Evolutionary conservation across 140 eudicot species (phyloP), one percentile per base, ranked within the genome.

Genomic region (Senecio squalidus): DNA sequence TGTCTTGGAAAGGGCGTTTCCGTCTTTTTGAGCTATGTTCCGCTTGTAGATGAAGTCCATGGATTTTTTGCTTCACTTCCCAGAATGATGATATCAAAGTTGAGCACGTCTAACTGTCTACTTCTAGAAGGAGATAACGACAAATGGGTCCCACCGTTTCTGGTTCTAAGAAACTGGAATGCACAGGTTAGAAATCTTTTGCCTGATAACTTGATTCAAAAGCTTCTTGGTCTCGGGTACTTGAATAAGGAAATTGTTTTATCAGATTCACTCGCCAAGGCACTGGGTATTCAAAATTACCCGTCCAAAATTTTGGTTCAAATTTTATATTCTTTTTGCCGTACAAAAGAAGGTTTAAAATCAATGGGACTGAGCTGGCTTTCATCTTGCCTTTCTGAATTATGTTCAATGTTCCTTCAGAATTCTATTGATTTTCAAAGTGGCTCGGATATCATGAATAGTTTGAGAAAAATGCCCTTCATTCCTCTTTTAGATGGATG

Each of bases 11-110:
- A 81, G 69, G 98, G 86, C 1, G 58, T 91, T 73, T 55, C 94
- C 2, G 79, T 74, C 27, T 91, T 78, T 67, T 74, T 91, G 92
- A 76, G 91, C 46, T 91, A 74, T 70, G 83, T 91, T 71, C 98
- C 98, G 1, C 86, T 91, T 46, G 65, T 69, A 5, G 98, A 96
- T 1, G 96, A 91, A 65, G 96, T 91, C 58, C 96, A 86, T 51
- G 98, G 98, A 0, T 91, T 91, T 31, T 91, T 91, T 66, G 75
- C 94, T 54, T 71, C 79, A 56, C 91, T 91, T 73, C 98, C 98
- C 13, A 79, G 90, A 69, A 83, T 82, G 88, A 81, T 91, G 47
- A 69, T 86, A 57, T 78, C 91, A 25, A 91, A 81, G 61, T 61
- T 91, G 43, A 79, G 98, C 49, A 70, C 56, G 47, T 78, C 96